A percentile compares a stretch with the other conserved stretches of the same genome.
Conservation (phyloP, 805 yeast species). For the Torulaspora maleeae region DNA sequence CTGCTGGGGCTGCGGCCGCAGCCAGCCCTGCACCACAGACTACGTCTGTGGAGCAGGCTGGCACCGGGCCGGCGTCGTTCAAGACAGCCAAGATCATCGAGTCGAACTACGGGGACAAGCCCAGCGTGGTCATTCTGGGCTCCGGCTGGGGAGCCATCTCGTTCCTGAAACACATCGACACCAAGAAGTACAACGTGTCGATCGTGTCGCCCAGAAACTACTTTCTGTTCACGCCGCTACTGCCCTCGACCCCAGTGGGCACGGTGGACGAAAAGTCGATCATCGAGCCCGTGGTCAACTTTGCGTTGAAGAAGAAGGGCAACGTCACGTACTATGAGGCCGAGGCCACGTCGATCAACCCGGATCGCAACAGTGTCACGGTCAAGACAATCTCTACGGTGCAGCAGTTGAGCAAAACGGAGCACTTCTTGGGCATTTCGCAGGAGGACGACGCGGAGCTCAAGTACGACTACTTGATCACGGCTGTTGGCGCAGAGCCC, state of each 20-base stretch:
- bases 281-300: constrained; percentile 87
- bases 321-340: constrained; percentile 85
- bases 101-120: constrained; percentile 33
- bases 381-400: constrained; percentile 44
- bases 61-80: constrained; percentile 38
- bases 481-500: constrained; percentile 93
- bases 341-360: constrained; percentile 80
- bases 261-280: constrained; percentile 86
- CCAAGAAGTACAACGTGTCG: constrained; percentile 82
- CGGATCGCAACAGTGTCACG: constrained; percentile 61
- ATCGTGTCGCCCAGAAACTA: constrained; percentile 90
- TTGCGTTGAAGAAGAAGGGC: constrained; percentile 74
- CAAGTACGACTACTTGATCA: constrained; percentile 76
- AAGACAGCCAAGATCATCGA: constrained; percentile 39
- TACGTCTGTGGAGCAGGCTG: constrained; percentile 12
- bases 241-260: constrained; percentile 93
- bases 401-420: constrained; percentile 32
- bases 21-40: constrained; percentile 5
- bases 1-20: constrained; percentile 5
- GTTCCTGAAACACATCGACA: constrained; percentile 75
- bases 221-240: constrained; percentile 86
- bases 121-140: constrained; percentile 60
- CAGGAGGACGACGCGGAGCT: constrained; percentile 42
- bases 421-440: constrained; percentile 37
- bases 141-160: constrained; percentile 96